These are phyloP conservation scores for Tetracentron sinense DNA, from an alignment of 164 flowering plant species.

Conservation along the genomic window DNA sequence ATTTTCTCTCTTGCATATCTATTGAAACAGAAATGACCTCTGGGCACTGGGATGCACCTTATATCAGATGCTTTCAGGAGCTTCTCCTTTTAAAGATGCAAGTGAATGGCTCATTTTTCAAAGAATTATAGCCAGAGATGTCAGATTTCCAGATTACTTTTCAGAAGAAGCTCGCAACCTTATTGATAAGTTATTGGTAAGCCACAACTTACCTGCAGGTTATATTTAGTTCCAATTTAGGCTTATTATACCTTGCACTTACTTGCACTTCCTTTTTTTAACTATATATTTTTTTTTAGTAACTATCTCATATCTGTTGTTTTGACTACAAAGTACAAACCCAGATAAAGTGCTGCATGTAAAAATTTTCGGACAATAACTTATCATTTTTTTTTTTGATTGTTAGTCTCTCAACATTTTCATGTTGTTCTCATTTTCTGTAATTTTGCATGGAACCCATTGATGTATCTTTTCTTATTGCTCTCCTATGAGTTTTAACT, in stretches of 20 bases:
- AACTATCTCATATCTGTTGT: too few species aligned
- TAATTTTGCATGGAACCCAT: too few species aligned
- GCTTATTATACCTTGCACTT: neutral
- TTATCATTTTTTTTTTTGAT: too few species aligned
- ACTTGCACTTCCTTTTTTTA: neutral
- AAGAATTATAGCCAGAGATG: slow-evolving; percentile 89
- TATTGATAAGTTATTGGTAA: slow-evolving; percentile 82
- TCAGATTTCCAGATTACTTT: slow-evolving; percentile 80
- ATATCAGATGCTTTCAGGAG: slow-evolving; percentile 99
- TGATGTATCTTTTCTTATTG: too few species aligned
- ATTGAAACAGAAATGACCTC: slow-evolving; percentile 80
- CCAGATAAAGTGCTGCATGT: too few species aligned
- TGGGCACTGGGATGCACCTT: slow-evolving; percentile 99
- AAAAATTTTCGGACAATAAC: too few species aligned
- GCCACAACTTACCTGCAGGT: slow-evolving; percentile 14
- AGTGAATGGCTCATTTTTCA: slow-evolving; percentile 99
- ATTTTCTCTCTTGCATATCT: slow-evolving; percentile 15
- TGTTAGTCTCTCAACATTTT: too few species aligned
- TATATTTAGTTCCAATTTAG: neutral
- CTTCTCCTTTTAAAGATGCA: slow-evolving; percentile 97
- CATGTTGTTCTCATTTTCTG: too few species aligned
- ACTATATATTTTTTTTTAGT: too few species aligned
- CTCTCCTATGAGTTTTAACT: too few species aligned
- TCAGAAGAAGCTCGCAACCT: slow-evolving; percentile 82
- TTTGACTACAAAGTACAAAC: too few species aligned